These are phyloP conservation scores for Coemansia sp. DNA, from an alignment of 192 early-diverging fungal genomes.

Conservation along the genomic window DNA sequence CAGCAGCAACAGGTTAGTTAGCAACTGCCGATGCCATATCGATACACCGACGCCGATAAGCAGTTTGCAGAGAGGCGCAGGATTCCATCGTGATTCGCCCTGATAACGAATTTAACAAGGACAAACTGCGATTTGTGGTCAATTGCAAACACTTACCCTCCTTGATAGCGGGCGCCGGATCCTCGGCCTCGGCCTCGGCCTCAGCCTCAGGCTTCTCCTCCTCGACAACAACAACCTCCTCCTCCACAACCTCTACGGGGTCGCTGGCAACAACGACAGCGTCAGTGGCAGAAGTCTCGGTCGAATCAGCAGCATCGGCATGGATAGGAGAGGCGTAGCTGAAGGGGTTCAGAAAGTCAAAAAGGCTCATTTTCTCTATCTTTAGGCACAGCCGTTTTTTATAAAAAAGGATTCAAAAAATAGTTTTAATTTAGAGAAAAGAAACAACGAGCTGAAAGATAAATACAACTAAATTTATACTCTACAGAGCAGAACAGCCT, in stretches of 20 bases:
- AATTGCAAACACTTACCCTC: not conserved
- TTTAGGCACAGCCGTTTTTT: not conserved
- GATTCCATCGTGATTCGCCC: too few relatives aligned
- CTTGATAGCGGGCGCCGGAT: slow-evolving; percentile 18
- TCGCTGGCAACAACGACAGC: slow-evolving; percentile 12
- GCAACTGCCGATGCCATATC: too few relatives aligned
- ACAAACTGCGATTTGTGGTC: too few relatives aligned
- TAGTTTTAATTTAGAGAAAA: slow-evolving; percentile 1
- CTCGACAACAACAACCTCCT: slow-evolving; percentile 37
- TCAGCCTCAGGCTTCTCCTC: slow-evolving; percentile 20
- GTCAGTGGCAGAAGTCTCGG: not conserved
- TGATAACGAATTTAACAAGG: too few relatives aligned
- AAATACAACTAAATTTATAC: not conserved
- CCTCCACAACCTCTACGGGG: slow-evolving; percentile 39
- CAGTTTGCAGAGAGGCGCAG: too few relatives aligned
- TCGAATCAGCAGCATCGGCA: slow-evolving; percentile 48
- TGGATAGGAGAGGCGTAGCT: slow-evolving; percentile 63
- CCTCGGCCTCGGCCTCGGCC: slow-evolving; percentile 47
- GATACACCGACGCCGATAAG: too few relatives aligned
- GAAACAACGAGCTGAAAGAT: not conserved
- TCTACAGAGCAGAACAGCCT: too few relatives aligned
- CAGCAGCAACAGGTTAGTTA: too few relatives aligned
- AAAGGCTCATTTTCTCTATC: slow-evolving; percentile 31
- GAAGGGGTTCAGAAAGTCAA: slow-evolving; percentile 49
- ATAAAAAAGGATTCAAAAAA: not conserved